Evolutionary conservation across 2,329 filamentous ascomycete genomes (phyloP).

Genomic region (Paraphaeosphaeria sporulosa): DNA sequence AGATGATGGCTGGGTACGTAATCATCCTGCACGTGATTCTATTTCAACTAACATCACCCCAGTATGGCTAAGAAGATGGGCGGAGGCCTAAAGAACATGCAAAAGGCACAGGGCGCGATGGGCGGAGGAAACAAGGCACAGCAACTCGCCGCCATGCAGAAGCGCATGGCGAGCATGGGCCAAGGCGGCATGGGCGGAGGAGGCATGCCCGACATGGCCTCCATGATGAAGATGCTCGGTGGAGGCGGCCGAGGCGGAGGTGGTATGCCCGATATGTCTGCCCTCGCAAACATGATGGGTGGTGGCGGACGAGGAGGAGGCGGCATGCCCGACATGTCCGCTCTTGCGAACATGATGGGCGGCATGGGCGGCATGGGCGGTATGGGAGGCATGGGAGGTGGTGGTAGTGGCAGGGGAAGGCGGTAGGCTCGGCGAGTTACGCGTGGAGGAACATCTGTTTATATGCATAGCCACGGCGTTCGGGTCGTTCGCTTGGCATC

Average conservation of each 20-base stretch:
- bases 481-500: constrained; percentile 14
- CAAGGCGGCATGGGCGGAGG: constrained; percentile 65
- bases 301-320: constrained; percentile 38
- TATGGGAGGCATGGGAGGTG: no score
- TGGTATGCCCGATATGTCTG: constrained; percentile 69
- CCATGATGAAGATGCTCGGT: constrained; percentile 91
- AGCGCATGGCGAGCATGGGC: constrained; percentile 91
- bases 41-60: constrained; percentile 51
- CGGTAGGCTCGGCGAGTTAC: neutral
- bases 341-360: constrained; percentile 51
- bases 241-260: constrained; percentile 70
- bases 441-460: constrained; percentile 20
- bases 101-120: constrained; percentile 89
- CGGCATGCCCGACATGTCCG: constrained; percentile 48
- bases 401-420: constrained; percentile 1
- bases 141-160: constrained; percentile 97
- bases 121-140: constrained; percentile 89
- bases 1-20: constrained; percentile 75
- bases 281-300: constrained; percentile 60
- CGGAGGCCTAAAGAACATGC: constrained; percentile 97
- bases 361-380: constrained; percentile 31
- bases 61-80: constrained; percentile 99
- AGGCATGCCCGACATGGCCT: constrained; percentile 80
- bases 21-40: neutral
- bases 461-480: constrained; percentile 40